phyloP scores from a whole-genome alignment of 164 flowering plant species.

The Dillenia turbinata region DNA sequence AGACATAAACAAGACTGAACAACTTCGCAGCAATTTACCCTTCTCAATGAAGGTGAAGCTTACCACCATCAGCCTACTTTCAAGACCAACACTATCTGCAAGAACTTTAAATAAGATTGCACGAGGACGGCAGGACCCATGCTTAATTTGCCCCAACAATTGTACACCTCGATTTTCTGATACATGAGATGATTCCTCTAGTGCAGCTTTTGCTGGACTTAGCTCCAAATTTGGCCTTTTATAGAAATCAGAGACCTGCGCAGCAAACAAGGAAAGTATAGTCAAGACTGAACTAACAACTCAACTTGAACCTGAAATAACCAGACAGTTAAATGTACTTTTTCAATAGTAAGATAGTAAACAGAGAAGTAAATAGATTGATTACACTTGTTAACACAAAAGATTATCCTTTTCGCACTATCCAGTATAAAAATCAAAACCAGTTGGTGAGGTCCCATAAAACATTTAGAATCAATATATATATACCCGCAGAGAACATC shows the following conservation, averaged over 20 bases:
- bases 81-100: constrained; percentile 96
- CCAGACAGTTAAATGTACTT: too few relatives aligned
- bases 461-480: too few relatives aligned
- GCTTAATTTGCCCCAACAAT: constrained; percentile 82
- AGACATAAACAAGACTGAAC: too few relatives aligned
- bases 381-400: too few relatives aligned
- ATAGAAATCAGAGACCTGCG: constrained; percentile 83
- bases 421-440: too few relatives aligned
- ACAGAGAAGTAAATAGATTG: too few relatives aligned
- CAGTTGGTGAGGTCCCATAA: too few relatives aligned
- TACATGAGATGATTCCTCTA: constrained; percentile 56
- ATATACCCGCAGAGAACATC: too few relatives aligned
- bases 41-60: constrained; percentile 1
- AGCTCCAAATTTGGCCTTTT: constrained; percentile 64
- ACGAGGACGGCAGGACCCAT: constrained; percentile 89
- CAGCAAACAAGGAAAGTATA: background rate
- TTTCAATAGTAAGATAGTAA: too few relatives aligned
- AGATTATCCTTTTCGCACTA: too few relatives aligned
- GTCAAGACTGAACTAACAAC: too few relatives aligned
- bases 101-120: constrained; percentile 95
- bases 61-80: constrained; percentile 89
- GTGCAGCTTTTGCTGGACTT: constrained; percentile 72
- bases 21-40: background rate
- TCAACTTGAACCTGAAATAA: too few relatives aligned
- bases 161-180: constrained; percentile 62